These are phyloP conservation scores for Crucihimalaya himalaica DNA, from an alignment of 345 rosid genomes.

Conservation along the genomic window DNA sequence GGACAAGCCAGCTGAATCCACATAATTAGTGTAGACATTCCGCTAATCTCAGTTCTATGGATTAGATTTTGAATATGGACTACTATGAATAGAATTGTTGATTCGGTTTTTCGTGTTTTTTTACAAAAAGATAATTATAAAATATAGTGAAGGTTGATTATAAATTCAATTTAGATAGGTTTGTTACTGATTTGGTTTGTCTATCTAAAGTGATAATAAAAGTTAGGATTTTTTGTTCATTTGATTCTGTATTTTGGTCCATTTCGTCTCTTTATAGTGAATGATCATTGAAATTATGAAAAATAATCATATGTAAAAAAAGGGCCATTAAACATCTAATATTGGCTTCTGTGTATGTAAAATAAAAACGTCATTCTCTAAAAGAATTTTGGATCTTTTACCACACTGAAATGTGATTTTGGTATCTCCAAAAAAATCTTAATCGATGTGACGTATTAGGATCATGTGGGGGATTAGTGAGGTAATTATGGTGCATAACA, in stretches of 20 bases:
- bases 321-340: neutral
- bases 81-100: neutral
- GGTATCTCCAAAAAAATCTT: constrained; percentile 26
- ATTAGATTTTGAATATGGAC: neutral
- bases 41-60: neutral
- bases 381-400: constrained; percentile 1
- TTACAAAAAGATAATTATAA: neutral
- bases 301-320: neutral
- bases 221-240: neutral
- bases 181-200: neutral
- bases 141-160: neutral
- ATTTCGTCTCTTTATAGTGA: neutral
- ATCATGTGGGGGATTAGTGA: constrained; percentile 41
- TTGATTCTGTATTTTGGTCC: neutral
- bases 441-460: constrained; percentile 34
- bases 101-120: neutral
- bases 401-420: constrained; percentile 19
- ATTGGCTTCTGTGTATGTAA: neutral
- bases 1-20: constrained; percentile 56
- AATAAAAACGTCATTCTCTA: constrained; percentile 10
- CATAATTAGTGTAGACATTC: constrained; percentile 33
- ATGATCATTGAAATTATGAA: neutral
- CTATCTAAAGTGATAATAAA: neutral
- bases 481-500: constrained; percentile 61
- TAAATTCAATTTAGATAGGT: neutral